A percentile compares a stretch with the other conserved stretches of the same genome.
phyloP scores from a whole-genome alignment of 2,329 filamentous ascomycete species.

The Huntiella savannae region DNA sequence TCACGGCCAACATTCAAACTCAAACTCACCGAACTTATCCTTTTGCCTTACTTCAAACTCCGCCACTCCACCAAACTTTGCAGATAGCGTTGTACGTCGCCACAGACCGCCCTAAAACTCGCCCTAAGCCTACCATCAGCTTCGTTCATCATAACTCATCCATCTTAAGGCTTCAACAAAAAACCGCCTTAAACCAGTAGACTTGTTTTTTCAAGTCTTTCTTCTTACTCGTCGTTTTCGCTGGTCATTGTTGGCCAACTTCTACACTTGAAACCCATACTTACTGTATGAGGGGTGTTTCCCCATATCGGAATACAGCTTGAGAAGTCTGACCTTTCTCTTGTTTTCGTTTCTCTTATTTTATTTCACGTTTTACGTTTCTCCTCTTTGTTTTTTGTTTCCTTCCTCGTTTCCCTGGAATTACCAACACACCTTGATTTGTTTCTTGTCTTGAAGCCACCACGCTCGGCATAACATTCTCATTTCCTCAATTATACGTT shows the following conservation, averaged over 20 bases:
- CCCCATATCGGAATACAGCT: conserved; percentile 10
- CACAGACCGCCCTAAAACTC: not conserved
- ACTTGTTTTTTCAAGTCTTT: not conserved
- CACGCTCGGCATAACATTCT: no score
- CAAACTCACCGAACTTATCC: no score
- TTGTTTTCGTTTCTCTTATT: not conserved
- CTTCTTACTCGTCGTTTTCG: not conserved
- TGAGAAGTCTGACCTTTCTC: conserved; percentile 1
- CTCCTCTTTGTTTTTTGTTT: not conserved
- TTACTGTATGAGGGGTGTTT: conserved; percentile 10
- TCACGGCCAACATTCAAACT: no score
- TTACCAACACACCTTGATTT: not conserved
- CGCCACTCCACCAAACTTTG: no score
- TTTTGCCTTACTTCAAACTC: no score
- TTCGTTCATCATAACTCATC: not conserved
- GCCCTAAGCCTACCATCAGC: not conserved
- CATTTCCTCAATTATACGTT: no score
- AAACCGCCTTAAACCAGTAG: not conserved
- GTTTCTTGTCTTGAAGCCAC: not conserved
- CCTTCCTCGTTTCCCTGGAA: not conserved
- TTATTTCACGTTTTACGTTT: not conserved
- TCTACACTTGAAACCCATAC: not conserved
- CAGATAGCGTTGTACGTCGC: no score
- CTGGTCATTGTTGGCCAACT: conserved; percentile 7
- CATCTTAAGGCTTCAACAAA: not conserved